phyloP scores from a whole-genome alignment of 331 rosid species.

The Rosa hybrid region DNA sequence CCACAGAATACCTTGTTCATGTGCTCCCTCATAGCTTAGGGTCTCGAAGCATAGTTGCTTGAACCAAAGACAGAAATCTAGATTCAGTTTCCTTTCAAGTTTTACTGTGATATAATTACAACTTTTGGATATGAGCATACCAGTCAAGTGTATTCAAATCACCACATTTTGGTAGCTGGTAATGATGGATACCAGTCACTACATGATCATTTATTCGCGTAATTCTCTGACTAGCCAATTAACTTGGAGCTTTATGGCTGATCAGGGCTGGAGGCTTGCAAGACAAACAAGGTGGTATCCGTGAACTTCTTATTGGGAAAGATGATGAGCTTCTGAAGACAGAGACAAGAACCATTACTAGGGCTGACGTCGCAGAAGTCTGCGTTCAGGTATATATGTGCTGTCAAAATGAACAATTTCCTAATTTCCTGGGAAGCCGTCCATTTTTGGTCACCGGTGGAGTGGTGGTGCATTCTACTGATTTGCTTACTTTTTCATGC shows the following conservation, averaged over 20 bases:
- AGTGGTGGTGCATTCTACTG: background rate
- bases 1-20: background rate
- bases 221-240: background rate
- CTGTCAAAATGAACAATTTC: background rate
- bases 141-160: background rate
- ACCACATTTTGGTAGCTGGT: background rate
- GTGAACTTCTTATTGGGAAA: constrained; percentile 73
- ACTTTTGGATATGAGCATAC: background rate
- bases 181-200: background rate
- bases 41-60: background rate
- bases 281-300: constrained; percentile 73
- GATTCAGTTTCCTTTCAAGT: background rate
- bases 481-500: background rate
- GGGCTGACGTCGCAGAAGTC: constrained; percentile 90
- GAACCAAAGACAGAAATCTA: background rate
- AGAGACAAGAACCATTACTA: constrained; percentile 70
- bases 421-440: background rate
- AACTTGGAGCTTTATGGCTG: constrained; percentile 7
- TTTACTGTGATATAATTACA: background rate
- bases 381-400: constrained; percentile 66
- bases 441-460: background rate
- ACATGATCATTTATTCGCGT: background rate
- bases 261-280: constrained; percentile 92
- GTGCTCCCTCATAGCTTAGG: background rate
- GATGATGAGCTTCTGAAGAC: constrained; percentile 86